Evolutionary conservation across 2,329 filamentous ascomycete genomes (phyloP).

Genomic region (Diaporthe ampelina): DNA sequence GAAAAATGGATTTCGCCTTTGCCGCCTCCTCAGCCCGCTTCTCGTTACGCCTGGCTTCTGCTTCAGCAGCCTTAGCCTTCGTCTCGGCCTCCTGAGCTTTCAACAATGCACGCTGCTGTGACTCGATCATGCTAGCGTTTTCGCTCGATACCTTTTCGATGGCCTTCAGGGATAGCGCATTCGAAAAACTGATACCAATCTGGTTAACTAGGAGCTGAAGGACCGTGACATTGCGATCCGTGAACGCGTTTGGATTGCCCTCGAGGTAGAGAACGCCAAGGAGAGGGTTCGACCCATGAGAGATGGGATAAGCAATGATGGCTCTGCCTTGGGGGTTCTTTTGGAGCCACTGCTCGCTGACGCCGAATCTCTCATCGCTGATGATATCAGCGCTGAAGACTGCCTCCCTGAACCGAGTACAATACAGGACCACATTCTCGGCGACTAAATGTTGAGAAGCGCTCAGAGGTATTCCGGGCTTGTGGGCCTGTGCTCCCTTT

Average conservation of each 20-base stretch:
- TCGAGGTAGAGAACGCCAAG: slow-evolving; percentile 84
- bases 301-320: slow-evolving; percentile 80
- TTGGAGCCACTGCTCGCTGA: slow-evolving; percentile 76
- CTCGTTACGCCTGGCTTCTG: slow-evolving; percentile 82
- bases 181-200: slow-evolving; percentile 80
- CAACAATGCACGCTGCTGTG: slow-evolving; percentile 80
- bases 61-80: slow-evolving; percentile 83
- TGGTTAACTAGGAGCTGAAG: slow-evolving; percentile 82
- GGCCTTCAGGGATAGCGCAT: slow-evolving; percentile 76
- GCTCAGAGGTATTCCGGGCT: slow-evolving; percentile 74
- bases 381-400: slow-evolving; percentile 82
- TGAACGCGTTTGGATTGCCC: slow-evolving; percentile 81
- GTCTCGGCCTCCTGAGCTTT: slow-evolving; percentile 81
- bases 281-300: slow-evolving; percentile 78
- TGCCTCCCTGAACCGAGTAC: slow-evolving; percentile 80
- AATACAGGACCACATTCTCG: slow-evolving; percentile 82
- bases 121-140: slow-evolving; percentile 82
- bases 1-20: slow-evolving; percentile 85
- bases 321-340: slow-evolving; percentile 79
- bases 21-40: slow-evolving; percentile 87
- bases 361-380: slow-evolving; percentile 82
- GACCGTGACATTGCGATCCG: slow-evolving; percentile 76
- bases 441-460: slow-evolving; percentile 76
- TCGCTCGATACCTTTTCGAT: slow-evolving; percentile 83
- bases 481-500: slow-evolving; percentile 75